These are phyloP conservation scores for Verbena officinalis DNA, from an alignment of 257 asterid species.

Conservation along the genomic window DNA sequence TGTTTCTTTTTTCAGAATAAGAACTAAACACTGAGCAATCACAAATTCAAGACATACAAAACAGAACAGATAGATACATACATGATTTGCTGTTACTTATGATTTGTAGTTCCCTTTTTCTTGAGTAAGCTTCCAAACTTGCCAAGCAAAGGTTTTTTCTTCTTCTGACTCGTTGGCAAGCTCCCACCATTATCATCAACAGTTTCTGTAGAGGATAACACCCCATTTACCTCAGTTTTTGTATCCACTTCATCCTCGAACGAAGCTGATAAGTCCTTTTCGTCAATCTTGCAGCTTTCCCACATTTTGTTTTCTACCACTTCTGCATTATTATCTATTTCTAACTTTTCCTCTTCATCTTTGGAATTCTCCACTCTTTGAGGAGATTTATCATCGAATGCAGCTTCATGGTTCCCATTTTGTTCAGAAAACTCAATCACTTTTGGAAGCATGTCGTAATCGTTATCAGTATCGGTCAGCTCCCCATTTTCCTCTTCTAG, in stretches of 20 bases:
- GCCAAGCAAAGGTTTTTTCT: conserved; percentile 75
- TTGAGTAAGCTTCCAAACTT: conserved; percentile 76
- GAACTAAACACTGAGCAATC: conserved; percentile 31
- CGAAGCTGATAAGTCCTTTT: conserved; percentile 61
- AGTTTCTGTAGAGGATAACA: conserved; percentile 43
- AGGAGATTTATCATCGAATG: conserved; percentile 24
- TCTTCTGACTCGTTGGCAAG: conserved; percentile 55
- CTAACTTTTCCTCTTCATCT: conserved; percentile 33
- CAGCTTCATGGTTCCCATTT: conserved; percentile 46
- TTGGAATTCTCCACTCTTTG: conserved; percentile 31
- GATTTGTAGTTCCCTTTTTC: conserved; percentile 64
- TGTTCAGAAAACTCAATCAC: conserved; percentile 77
- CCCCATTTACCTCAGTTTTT: conserved; percentile 50
- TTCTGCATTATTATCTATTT: conserved; percentile 36
- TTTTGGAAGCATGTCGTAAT: conserved; percentile 74
- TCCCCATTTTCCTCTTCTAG: conserved; percentile 49
- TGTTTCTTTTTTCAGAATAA: conserved; percentile 19
- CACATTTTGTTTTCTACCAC: conserved; percentile 65
- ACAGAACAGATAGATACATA: neutral
- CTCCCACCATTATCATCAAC: conserved; percentile 43
- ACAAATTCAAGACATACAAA: conserved; percentile 14
- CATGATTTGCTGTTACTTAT: conserved; percentile 40
- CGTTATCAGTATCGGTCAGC: conserved; percentile 68
- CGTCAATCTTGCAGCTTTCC: conserved; percentile 85
- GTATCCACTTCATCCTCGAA: conserved; percentile 60